These are phyloP conservation scores for Dillenia turbinata DNA, from an alignment of 164 flowering plant genomes.

Conservation along the genomic window DNA sequence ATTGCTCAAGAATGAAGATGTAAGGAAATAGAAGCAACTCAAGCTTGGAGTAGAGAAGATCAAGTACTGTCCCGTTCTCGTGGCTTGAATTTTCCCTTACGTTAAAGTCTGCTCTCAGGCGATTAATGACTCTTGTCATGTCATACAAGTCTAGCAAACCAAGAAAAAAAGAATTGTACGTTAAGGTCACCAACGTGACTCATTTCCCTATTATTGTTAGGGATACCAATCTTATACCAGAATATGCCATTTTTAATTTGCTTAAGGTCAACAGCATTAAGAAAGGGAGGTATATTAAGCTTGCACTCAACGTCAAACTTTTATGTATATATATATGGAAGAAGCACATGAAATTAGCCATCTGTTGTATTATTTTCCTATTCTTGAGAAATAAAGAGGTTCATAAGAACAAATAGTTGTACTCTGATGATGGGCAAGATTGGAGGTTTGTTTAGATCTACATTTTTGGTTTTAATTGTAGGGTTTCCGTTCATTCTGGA, in stretches of 20 bases:
- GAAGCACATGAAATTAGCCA: not conserved
- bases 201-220: not conserved
- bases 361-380: slow-evolving; percentile 1
- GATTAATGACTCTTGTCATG: not conserved
- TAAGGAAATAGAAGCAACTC: slow-evolving; percentile 1
- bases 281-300: slow-evolving; percentile 18
- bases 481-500: slow-evolving; percentile 19
- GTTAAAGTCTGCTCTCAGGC: not conserved
- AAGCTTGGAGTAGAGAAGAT: not conserved
- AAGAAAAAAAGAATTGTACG: not conserved
- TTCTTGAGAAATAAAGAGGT: not conserved
- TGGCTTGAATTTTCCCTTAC: slow-evolving; percentile 4
- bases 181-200: not conserved
- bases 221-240: slow-evolving; percentile 6
- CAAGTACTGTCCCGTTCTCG: not conserved
- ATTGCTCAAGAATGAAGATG: slow-evolving; percentile 37
- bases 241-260: slow-evolving; percentile 19
- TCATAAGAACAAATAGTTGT: not conserved
- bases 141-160: slow-evolving; percentile 10
- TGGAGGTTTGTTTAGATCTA: slow-evolving; percentile 3
- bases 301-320: slow-evolving; percentile 44
- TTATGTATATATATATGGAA: slow-evolving; percentile 5
- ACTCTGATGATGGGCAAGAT: slow-evolving; percentile 9
- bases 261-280: slow-evolving; percentile 18
- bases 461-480: slow-evolving; percentile 22